These are phyloP conservation scores for Phycomyces nitens DNA, from an alignment of 192 early-diverging fungal genomes.

Conservation along the genomic window DNA sequence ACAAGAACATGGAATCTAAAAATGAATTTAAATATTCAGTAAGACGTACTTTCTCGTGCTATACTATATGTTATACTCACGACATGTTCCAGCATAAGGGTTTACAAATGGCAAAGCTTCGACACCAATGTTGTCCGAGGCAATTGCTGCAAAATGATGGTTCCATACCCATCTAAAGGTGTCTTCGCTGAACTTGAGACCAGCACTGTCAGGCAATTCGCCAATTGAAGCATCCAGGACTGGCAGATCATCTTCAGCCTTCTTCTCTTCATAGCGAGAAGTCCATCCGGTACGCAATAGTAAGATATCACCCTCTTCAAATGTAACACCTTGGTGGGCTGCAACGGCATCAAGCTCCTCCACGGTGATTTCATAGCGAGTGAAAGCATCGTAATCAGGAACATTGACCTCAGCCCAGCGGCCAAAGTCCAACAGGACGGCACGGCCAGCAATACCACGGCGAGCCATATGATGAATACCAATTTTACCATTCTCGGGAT, in stretches of 20 bases:
- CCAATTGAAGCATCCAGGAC: background rate
- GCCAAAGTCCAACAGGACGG: constrained; percentile 24
- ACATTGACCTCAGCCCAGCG: constrained; percentile 16
- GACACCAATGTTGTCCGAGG: constrained; percentile 14
- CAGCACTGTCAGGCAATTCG: background rate
- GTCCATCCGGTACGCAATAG: constrained; percentile 25
- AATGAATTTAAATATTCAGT: background rate
- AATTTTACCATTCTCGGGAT: constrained; percentile 3
- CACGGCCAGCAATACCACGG: constrained; percentile 23
- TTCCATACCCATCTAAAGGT: constrained; percentile 28
- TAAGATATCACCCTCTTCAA: constrained; percentile 27
- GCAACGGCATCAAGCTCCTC: constrained; percentile 19
- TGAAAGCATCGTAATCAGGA: constrained; percentile 17
- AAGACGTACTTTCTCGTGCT: background rate
- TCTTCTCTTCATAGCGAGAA: constrained; percentile 7
- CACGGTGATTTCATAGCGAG: constrained; percentile 15
- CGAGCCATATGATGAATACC: constrained; percentile 30
- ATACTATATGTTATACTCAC: constrained; percentile 12
- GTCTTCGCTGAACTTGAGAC: constrained; percentile 26
- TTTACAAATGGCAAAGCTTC: constrained; percentile 20
- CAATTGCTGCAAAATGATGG: constrained; percentile 26
- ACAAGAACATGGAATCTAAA: constrained; percentile 18
- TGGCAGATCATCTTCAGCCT: background rate
- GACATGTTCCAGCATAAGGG: background rate
- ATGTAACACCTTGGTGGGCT: constrained; percentile 12